A percentile compares a stretch with the other conserved stretches of the same genome.
Evolutionary conservation across 139 green algal genomes (phyloP).

Genomic region (Gonium pectorale): DNA sequence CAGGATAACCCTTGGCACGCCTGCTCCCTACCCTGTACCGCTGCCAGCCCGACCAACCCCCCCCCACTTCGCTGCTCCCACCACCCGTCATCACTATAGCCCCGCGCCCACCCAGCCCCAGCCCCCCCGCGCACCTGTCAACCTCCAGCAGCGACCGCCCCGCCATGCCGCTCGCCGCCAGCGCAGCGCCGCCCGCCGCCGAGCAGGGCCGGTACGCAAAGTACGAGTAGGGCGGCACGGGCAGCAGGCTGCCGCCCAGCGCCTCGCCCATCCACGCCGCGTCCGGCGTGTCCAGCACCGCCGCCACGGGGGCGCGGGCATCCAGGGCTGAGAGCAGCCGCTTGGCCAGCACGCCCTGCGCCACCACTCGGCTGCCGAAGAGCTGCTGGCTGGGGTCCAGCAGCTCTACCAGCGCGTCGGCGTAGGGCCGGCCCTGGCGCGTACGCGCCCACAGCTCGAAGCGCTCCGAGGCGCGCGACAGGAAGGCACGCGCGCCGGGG

Average conservation of each 20-base stretch:
- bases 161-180: neutral
- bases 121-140: conserved; percentile 1
- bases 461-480: conserved; percentile 61
- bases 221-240: conserved; percentile 91
- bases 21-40: too few relatives aligned
- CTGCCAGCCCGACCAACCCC: too few relatives aligned
- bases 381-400: conserved; percentile 80
- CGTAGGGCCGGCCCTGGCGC: conserved; percentile 70
- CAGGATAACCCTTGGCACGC: too few relatives aligned
- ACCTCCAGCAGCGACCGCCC: conserved; percentile 19
- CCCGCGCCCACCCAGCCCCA: neutral
- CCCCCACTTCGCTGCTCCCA: too few relatives aligned
- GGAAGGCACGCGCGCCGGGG: conserved; percentile 80
- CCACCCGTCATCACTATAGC: neutral
- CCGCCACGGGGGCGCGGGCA: conserved; percentile 65
- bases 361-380: conserved; percentile 82
- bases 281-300: conserved; percentile 86
- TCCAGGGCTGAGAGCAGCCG: conserved; percentile 80
- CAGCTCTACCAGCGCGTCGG: conserved; percentile 82
- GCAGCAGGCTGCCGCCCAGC: conserved; percentile 80
- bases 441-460: conserved; percentile 96
- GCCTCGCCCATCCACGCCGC: conserved; percentile 26
- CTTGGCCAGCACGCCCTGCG: conserved; percentile 51
- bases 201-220: conserved; percentile 66
- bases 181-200: neutral